Conservation (phyloP, 2,329 filamentous ascomycete genomes). For the Didymella keratinophila region DNA sequence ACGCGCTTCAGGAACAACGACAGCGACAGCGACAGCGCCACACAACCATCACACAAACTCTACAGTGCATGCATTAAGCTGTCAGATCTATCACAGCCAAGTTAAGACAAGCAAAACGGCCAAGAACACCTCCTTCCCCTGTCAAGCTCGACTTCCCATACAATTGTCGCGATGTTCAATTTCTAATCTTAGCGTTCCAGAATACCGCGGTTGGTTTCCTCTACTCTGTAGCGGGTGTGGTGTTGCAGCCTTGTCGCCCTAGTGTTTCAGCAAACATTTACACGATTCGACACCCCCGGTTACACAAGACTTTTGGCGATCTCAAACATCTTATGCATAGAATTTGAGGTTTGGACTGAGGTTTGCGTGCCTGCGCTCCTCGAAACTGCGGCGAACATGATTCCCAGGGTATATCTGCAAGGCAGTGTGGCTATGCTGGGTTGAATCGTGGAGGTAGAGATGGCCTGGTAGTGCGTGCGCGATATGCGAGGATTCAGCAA, state of each 20-base stretch:
- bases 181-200: conserved; percentile 14
- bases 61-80: conserved; percentile 17
- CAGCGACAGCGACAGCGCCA: conserved; percentile 8
- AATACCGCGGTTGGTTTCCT: conserved; percentile 3
- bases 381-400: conserved; percentile 1
- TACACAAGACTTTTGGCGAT: conserved; percentile 13
- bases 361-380: background rate
- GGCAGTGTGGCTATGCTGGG: conserved; percentile 7
- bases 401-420: background rate
- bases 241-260: conserved; percentile 32
- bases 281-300: background rate
- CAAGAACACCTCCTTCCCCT: conserved; percentile 16
- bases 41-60: conserved; percentile 25
- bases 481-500: background rate
- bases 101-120: conserved; percentile 38
- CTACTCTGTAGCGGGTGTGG: background rate
- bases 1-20: background rate
- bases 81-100: conserved; percentile 34
- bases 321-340: conserved; percentile 29
- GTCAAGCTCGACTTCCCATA: background rate
- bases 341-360: conserved; percentile 1
- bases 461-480: background rate
- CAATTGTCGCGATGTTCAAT: background rate
- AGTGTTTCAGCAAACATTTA: conserved; percentile 37
- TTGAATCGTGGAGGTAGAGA: background rate